Conservation (phyloP, 1,284 basidiomycete genomes). For the Microbotryomycetes sp. region DNA sequence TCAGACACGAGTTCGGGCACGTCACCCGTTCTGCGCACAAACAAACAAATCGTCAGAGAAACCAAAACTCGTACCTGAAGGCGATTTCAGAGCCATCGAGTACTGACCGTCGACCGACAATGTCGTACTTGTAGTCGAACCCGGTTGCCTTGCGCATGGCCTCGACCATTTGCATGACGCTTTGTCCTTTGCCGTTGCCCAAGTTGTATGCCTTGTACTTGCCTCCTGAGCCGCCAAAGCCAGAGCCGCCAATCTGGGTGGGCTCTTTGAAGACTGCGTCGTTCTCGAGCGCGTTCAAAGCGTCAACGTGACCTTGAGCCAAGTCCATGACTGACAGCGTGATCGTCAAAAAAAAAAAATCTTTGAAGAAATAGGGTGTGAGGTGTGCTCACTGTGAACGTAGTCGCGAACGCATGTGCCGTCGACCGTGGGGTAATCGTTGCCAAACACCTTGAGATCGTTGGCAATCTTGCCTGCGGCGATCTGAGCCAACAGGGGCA, state of each 20-base stretch:
- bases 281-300: conserved; percentile 73
- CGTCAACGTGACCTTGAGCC: conserved; percentile 84
- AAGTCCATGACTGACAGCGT: conserved; percentile 68
- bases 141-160: conserved; percentile 92
- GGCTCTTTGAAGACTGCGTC: conserved; percentile 49
- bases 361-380: background rate
- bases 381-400: conserved; percentile 54
- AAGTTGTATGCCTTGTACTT: conserved; percentile 91
- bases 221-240: conserved; percentile 45
- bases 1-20: conserved; percentile 96
- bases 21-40: conserved; percentile 64
- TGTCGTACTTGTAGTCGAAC: conserved; percentile 78
- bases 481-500: conserved; percentile 92
- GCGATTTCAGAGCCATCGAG: background rate
- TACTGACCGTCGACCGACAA: conserved; percentile 77
- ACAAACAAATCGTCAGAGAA: conserved; percentile 9
- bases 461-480: conserved; percentile 82
- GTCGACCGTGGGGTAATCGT: conserved; percentile 94
- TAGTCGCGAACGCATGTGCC: conserved; percentile 98
- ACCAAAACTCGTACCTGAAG: background rate
- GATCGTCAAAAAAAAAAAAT: background rate
- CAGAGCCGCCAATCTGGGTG: conserved; percentile 39
- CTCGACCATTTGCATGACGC: conserved; percentile 86
- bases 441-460: conserved; percentile 86
- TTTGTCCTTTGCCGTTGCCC: conserved; percentile 85